These are phyloP conservation scores for Globisporangium okanoganense DNA, from an alignment of 352 stramenopile species.

Conservation along the genomic window DNA sequence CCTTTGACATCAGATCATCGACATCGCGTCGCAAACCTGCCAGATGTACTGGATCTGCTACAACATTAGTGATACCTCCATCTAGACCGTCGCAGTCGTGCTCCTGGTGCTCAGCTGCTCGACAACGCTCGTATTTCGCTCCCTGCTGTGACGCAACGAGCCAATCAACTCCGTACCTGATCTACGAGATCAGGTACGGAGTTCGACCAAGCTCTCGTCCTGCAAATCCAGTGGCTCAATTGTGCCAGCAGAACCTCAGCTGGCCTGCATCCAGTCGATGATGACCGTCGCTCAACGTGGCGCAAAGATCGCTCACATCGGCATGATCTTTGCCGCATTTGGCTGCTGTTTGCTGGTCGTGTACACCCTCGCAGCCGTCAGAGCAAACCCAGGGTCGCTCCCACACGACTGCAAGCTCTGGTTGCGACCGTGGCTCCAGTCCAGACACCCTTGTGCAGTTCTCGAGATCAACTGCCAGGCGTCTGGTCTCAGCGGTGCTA, in stretches of 20 bases:
- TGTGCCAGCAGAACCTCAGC: neutral
- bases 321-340: slow-evolving; percentile 1
- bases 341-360: neutral
- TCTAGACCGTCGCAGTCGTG: slow-evolving; percentile 15
- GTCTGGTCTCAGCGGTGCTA: neutral
- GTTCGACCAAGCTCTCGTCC: neutral
- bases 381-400: neutral
- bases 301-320: neutral
- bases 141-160: slow-evolving; percentile 7
- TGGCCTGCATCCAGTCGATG: neutral
- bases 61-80: slow-evolving; percentile 3
- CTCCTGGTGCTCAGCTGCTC: slow-evolving; percentile 20
- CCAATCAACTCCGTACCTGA: slow-evolving; percentile 22
- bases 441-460: neutral
- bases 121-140: slow-evolving; percentile 14
- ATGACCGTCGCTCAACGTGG: neutral
- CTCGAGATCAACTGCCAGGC: slow-evolving; percentile 5
- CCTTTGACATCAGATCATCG: slow-evolving; percentile 18
- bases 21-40: slow-evolving; percentile 22
- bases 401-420: slow-evolving; percentile 4
- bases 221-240: neutral
- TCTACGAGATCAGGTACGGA: slow-evolving; percentile 20
- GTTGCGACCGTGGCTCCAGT: slow-evolving; percentile 3
- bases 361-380: neutral
- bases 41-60: slow-evolving; percentile 23